Evolutionary conservation across 352 stramenopile genomes (phyloP).

Genomic region (Globisporangium cederbergense): DNA sequence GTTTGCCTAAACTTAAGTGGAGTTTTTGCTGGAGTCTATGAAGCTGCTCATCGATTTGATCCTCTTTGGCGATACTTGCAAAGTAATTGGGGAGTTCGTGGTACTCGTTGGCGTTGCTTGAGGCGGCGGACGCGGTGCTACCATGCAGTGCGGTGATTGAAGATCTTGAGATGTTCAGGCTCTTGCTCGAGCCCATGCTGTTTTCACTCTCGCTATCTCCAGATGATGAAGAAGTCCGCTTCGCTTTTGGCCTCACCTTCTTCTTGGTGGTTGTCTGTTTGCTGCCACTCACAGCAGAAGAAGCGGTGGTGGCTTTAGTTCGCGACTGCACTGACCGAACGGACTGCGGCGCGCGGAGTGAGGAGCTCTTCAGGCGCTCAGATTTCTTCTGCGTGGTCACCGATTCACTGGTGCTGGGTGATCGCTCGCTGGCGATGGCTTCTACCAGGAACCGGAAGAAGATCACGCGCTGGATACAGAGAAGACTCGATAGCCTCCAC

Average conservation of each 20-base stretch:
- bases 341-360: neutral
- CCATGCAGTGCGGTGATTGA: neutral
- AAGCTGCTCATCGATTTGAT: neutral
- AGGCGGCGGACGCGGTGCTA: neutral
- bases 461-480: slow-evolving; percentile 50
- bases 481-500: slow-evolving; percentile 38
- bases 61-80: neutral
- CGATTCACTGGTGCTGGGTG: neutral
- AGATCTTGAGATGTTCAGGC: neutral
- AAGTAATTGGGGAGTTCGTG: neutral
- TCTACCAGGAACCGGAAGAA: slow-evolving; percentile 56
- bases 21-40: slow-evolving; percentile 8
- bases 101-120: neutral
- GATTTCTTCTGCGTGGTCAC: neutral
- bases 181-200: neutral
- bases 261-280: neutral
- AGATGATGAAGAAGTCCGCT: neutral
- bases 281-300: neutral
- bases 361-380: neutral
- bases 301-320: neutral
- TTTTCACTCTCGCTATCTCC: neutral
- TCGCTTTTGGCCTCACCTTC: slow-evolving; percentile 3
- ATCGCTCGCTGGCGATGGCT: slow-evolving; percentile 25
- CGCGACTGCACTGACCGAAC: slow-evolving; percentile 9
- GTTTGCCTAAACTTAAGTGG: slow-evolving; percentile 10